Percentiles rank a stretch among this genome's conserved stretches.
Conservation (phyloP, 1,139 yeast species). For the Pichia terricola region DNA sequence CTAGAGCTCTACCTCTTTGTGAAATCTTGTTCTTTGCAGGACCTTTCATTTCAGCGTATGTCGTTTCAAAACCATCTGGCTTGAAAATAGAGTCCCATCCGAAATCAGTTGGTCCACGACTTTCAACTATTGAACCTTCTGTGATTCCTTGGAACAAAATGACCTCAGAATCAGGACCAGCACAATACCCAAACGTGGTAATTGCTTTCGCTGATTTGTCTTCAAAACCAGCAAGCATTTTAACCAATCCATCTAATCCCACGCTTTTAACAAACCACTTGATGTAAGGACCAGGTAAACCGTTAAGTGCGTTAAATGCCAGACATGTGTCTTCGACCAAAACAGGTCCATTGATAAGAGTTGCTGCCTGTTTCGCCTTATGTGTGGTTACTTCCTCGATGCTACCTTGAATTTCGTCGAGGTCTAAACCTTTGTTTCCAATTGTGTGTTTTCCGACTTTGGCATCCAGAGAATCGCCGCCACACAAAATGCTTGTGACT, state of each 20-base stretch:
- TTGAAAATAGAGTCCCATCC: constrained; percentile 94
- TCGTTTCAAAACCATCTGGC: constrained; percentile 60
- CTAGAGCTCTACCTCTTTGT: constrained; percentile 80
- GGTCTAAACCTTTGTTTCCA: constrained; percentile 54
- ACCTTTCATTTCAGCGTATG: constrained; percentile 91
- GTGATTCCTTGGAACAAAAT: constrained; percentile 78
- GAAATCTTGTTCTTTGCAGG: constrained; percentile 67
- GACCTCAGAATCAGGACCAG: constrained; percentile 66
- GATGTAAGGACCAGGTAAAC: constrained; percentile 82
- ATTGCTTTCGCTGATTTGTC: constrained; percentile 83
- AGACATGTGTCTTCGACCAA: constrained; percentile 93
- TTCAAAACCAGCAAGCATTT: constrained; percentile 70
- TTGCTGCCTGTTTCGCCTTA: constrained; percentile 75
- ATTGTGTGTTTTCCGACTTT: constrained; percentile 46
- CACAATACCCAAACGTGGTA: constrained; percentile 88
- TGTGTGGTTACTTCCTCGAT: constrained; percentile 72
- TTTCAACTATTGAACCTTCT: constrained; percentile 65
- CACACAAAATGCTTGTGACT: constrained; percentile 61
- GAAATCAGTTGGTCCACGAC: constrained; percentile 71
- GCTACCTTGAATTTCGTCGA: constrained; percentile 87
- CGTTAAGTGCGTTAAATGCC: constrained; percentile 67
- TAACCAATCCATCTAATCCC: constrained; percentile 66
- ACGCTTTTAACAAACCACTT: constrained; percentile 79
- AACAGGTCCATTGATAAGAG: constrained; percentile 58
- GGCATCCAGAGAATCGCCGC: constrained; percentile 16